phyloP scores from a whole-genome alignment of 495 filamentous ascomycete genomes.

The Aspergillus bridgeri region DNA sequence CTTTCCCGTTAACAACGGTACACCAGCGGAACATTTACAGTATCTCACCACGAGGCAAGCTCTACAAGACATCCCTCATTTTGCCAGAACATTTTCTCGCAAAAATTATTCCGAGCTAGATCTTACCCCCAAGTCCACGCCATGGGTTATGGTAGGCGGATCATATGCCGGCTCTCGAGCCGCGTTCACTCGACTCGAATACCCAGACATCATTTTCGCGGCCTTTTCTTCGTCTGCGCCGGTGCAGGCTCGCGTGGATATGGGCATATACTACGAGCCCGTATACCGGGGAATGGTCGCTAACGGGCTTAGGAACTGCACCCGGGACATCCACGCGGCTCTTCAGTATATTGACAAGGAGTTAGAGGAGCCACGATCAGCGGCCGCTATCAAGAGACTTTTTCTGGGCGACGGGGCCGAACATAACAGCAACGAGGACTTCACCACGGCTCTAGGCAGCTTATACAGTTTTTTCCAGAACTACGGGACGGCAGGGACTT shows the following conservation, averaged over 20 bases:
- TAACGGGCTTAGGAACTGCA: constrained; percentile 52
- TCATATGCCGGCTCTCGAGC: constrained; percentile 57
- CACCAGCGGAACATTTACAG: constrained; percentile 45
- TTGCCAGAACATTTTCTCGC: constrained; percentile 48
- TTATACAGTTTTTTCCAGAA: constrained; percentile 46
- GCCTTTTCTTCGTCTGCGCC: constrained; percentile 56
- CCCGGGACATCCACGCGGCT: constrained; percentile 50
- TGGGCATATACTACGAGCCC: constrained; percentile 56
- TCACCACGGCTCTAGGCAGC: constrained; percentile 41
- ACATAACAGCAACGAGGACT: constrained; percentile 47
- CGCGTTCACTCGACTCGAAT: constrained; percentile 51
- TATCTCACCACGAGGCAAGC: constrained; percentile 51
- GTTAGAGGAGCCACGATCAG: constrained; percentile 29
- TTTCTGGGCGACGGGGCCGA: constrained; percentile 51
- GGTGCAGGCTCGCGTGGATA: constrained; percentile 51
- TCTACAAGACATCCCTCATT: constrained; percentile 49
- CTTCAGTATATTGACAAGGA: constrained; percentile 50
- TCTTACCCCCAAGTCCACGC: constrained; percentile 44
- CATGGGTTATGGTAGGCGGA: constrained; percentile 59
- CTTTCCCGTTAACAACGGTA: constrained; percentile 40
- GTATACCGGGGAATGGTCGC: constrained; percentile 50
- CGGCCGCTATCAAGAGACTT: constrained; percentile 43
- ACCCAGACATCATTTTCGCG: constrained; percentile 56
- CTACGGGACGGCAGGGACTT: constrained; percentile 45
- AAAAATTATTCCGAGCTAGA: constrained; percentile 29